These are phyloP conservation scores for Trichoderma lentiforme DNA, from an alignment of 2,329 filamentous ascomycete genomes.

Conservation along the genomic window DNA sequence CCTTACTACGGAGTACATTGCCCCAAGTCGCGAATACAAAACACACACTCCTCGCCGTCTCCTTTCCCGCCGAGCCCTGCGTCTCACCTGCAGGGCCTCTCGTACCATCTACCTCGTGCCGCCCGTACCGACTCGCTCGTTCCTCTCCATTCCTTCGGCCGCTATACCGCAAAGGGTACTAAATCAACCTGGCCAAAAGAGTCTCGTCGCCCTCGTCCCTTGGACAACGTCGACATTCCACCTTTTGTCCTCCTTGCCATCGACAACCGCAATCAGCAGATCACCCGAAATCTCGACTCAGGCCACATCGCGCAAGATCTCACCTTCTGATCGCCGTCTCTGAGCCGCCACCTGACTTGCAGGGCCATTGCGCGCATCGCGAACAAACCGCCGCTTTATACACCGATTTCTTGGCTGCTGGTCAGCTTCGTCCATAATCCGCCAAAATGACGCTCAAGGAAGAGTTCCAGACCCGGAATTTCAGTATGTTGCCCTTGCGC, in stretches of 20 bases:
- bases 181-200: slow-evolving; percentile 15
- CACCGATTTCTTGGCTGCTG: slow-evolving; percentile 15
- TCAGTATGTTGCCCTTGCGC: slow-evolving; percentile 54
- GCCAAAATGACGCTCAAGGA: slow-evolving; percentile 67
- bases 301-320: not conserved
- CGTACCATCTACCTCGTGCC: not conserved
- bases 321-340: not conserved
- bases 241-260: slow-evolving; percentile 1
- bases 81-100: not conserved
- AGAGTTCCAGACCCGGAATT: slow-evolving; percentile 70
- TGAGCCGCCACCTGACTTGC: not conserved
- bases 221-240: slow-evolving; percentile 19
- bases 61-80: not conserved
- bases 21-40: not conserved
- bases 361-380: slow-evolving; percentile 14
- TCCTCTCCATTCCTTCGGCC: not conserved
- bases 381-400: slow-evolving; percentile 2
- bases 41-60: not conserved
- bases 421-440: slow-evolving; percentile 21
- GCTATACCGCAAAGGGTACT: slow-evolving; percentile 12
- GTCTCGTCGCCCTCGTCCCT: slow-evolving; percentile 15
- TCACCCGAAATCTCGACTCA: not conserved
- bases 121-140: not conserved
- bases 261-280: not conserved
- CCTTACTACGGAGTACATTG: not conserved